Evolutionary conservation across 2,329 filamentous ascomycete genomes (phyloP), one percentile per base, ranked within the genome.

Genomic region (Akanthomyces dipterigenus): DNA sequence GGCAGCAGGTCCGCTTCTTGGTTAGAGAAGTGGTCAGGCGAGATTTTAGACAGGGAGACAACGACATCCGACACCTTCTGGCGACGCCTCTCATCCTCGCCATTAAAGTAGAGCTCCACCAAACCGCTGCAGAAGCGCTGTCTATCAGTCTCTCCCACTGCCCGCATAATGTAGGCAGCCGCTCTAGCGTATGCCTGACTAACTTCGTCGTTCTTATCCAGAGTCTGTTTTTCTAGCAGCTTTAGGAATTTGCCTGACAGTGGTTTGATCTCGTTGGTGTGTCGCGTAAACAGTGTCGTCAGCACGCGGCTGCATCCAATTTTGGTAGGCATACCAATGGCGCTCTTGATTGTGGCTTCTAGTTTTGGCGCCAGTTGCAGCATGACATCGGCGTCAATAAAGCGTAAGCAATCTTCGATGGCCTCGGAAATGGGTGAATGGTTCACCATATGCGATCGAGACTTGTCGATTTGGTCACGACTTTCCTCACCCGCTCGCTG

Each of bases 191-290:
- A 99, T 2, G 90, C 90, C 64, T 90, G 88, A 70, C 89, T 93
- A 61, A 97, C 93, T 20, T 96, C 95, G 67, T 97, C 92, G 70
- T 99, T 99, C 65, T 89, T 88, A 72, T 99, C 95, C 55, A 96
- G 82, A 1, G 93, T 85, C 62, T 93, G 85, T 72, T 91, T 93
- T 68, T 91, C 86, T 65, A 96, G 82, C 11, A 92, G 72, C 65
- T 87, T 88, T 55, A 97, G 78, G 68, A 97, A 92, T 9, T 82
- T 80, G 64, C 90, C 85, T 14, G 90, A 88, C 68, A 93, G 87
- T 0, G 90, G 87, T 42, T 82, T 83, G 72, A 97, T 90, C 34
- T 93, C 79, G 42, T 87, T 82, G 40, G 84, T 85, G 65, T 93
- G 89, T 14, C 91, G 85, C 55, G 93, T 93, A 55, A 91, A 90